Conservation (phyloP, 1,284 basidiomycete species). For the Cryptococcus sp. region DNA sequence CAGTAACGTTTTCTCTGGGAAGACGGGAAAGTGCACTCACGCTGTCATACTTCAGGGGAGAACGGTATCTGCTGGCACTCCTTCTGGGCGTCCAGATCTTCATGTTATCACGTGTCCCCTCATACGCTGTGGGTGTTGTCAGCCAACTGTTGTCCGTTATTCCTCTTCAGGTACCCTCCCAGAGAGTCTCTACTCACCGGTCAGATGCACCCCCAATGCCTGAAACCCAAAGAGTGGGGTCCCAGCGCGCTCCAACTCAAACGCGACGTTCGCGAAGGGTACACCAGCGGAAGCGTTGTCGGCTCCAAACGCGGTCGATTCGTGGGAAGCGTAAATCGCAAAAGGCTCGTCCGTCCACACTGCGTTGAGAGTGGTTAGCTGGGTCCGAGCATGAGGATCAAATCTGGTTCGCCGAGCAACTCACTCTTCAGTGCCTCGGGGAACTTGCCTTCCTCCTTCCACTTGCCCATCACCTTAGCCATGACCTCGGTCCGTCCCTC, state of each 20-base stretch:
- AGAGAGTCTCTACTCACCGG: slow-evolving; percentile 26
- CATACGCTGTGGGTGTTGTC: slow-evolving; percentile 23
- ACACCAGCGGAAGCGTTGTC: slow-evolving; percentile 31
- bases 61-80: slow-evolving; percentile 53
- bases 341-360: slow-evolving; percentile 80
- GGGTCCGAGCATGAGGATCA: neutral
- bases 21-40: slow-evolving; percentile 34
- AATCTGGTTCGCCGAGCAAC: neutral
- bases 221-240: slow-evolving; percentile 76
- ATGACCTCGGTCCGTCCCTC: slow-evolving; percentile 19
- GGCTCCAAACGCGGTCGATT: slow-evolving; percentile 47
- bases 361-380: slow-evolving; percentile 1
- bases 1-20: neutral
- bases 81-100: slow-evolving; percentile 83
- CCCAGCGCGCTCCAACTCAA: slow-evolving; percentile 71
- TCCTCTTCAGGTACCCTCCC: neutral
- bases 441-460: slow-evolving; percentile 43
- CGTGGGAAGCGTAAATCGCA: slow-evolving; percentile 68
- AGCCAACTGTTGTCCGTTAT: neutral
- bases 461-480: slow-evolving; percentile 31
- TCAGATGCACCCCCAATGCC: slow-evolving; percentile 59
- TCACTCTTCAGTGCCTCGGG: slow-evolving; percentile 39
- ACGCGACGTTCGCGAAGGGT: slow-evolving; percentile 62
- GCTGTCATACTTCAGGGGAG: slow-evolving; percentile 23
- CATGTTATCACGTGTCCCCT: slow-evolving; percentile 46